Evolutionary conservation across 495 filamentous ascomycete species (phyloP), one percentile per base, ranked within the genome.

Genomic region (Podospora pseudopauciseta): DNA sequence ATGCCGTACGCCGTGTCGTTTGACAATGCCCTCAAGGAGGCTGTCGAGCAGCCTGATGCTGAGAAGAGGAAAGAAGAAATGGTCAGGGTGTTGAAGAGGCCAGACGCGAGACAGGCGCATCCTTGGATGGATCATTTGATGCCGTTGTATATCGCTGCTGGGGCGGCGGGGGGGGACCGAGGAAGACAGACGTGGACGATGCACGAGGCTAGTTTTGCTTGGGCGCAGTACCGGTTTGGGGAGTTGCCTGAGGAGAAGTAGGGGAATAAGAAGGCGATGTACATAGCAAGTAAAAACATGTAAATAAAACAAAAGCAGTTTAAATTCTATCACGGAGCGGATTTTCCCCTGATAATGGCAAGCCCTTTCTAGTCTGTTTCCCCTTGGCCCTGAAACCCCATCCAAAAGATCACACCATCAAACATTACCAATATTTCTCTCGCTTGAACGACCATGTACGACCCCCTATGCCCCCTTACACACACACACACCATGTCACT

Each of bases 81-180:
- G 85, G 77, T 76, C 23, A 83, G 79, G 20, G 74, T 92, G 70
- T 63, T 90, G 67, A 84, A 85, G 75, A 77, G 91, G 58, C 78
- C 79, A 4, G 91, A 93, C 83, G 90, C 91, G 1, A 86, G 85
- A 59, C 82, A 89, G 76, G 91, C 93, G 28, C 93, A 96, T 80
- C 93, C 92, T 65, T 79, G 74, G 60, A 82, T 93, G 73, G 92
- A 96, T 54, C 93, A 97, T 79, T 72, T 96, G 63, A 83, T 94
- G 77, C 93, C 93, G 0, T 83, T 94, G 23, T 86, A 91, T 76
- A 82, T 97, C 71, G 88, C 85, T 3, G 89, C 89, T 0, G 91
- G 91, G 0, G 90, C 90, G 11, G 90, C 88, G 0, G 87, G 85
- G 0, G 82, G 85, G 9, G 90, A 92, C 75, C 65, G 75, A 19